Base-by-base conservation (phyloP, 768 basidiomycete genomes). In the Lactifluus volemus region DNA sequence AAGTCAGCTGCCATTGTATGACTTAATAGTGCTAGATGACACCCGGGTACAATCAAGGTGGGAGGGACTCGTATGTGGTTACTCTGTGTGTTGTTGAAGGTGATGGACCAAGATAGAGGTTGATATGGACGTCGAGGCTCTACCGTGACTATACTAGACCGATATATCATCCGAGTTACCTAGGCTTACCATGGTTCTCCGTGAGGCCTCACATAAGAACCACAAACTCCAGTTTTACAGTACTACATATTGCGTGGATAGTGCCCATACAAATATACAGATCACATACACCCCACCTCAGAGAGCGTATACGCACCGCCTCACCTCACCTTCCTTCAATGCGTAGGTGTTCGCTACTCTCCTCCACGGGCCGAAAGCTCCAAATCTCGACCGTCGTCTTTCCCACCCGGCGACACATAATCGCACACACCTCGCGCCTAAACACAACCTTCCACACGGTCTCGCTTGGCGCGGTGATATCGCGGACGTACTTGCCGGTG, bases 371-470 rank as follows among this genome's bases (percentile, higher is more conserved):
- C 68, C 77, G 75, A 74, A 88, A 83, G 65, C 82, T 86, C 84
- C 91, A 88, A 55, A 95, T 84, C 78, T 96, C 95, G 73, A 95
- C 82, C 19, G 89, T 84, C 55, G 89, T 93, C 78, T 86, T 88
- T 30, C 85, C 88, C 34, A 78, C 83, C 60, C 89, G 78, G 77
- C 83, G 85, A 73, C 89, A 90, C 76, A 93, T 82, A 45, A 97
- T 78, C 19, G 87, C 90, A 70, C 84, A 88, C 53, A 82, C 82
- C 70, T 89, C 84, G 34, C 80, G 76, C 69, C 81, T 79, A 75
- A 85, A 88, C 42, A 79, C 84, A 45, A 92, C 87, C 74, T 92
- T 85, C 95, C 93, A 98, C 55, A 93, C 85, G 59, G 81, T 83
- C 70, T 95, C 92, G 61, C 86, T 86, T 25, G 79, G 81, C 60